phyloP scores from a whole-genome alignment of 805 yeast species.

The Yamadazyma takamatsuzukensis region DNA sequence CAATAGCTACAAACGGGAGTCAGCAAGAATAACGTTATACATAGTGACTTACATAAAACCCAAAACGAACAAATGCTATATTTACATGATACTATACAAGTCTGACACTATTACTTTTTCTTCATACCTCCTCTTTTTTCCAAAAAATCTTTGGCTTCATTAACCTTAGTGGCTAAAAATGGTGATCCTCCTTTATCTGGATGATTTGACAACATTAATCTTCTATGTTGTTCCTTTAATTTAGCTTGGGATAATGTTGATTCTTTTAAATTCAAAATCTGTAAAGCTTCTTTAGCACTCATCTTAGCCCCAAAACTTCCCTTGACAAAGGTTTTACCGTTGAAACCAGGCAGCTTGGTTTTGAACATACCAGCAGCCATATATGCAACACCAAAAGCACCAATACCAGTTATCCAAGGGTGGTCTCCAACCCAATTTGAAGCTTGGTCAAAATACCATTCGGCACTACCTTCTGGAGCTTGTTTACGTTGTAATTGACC shows the following conservation, averaged over 20 bases:
- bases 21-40: too few species aligned
- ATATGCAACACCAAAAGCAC: constrained; percentile 62
- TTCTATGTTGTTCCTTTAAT: constrained; percentile 76
- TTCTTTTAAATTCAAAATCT: constrained; percentile 73
- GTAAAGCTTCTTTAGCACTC: constrained; percentile 85
- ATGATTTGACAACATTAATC: constrained; percentile 83
- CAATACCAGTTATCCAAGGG: constrained; percentile 70
- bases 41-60: too few species aligned
- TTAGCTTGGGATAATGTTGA: constrained; percentile 57
- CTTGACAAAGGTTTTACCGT: constrained; percentile 65
- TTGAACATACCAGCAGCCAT: constrained; percentile 66
- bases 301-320: constrained; percentile 94
- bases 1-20: too few species aligned
- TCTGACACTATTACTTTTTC: constrained; percentile 33
- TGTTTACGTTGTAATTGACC: constrained; percentile 40
- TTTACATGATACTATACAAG: too few species aligned
- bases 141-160: constrained; percentile 84
- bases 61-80: too few species aligned
- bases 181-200: constrained; percentile 96
- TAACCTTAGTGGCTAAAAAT: constrained; percentile 82
- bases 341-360: constrained; percentile 61
- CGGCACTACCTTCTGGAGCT: constrained; percentile 47
- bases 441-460: constrained; percentile 62
- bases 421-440: constrained; percentile 64
- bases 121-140: constrained; percentile 62